Evolutionary conservation across 345 rosid genomes (phyloP).

Genomic region (Anacardium occidentale): DNA sequence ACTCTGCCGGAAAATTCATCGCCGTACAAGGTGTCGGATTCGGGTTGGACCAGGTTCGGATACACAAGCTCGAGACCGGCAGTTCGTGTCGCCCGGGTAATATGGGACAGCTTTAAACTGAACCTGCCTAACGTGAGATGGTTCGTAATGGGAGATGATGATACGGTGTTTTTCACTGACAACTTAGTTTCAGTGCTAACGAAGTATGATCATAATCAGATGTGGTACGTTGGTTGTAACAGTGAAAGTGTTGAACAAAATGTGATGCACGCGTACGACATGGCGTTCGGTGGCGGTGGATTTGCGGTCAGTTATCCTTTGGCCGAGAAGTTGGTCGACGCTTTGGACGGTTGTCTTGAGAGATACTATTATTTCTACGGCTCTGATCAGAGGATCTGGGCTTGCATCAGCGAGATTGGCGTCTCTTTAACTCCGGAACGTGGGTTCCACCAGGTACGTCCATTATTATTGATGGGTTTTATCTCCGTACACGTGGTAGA

Average conservation of each 20-base stretch:
- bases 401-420: constrained; percentile 73
- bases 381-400: constrained; percentile 77
- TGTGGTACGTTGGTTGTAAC: constrained; percentile 78
- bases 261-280: constrained; percentile 60
- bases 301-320: constrained; percentile 70
- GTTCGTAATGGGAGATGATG: constrained; percentile 98
- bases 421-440: constrained; percentile 58
- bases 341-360: constrained; percentile 67
- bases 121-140: constrained; percentile 57
- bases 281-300: constrained; percentile 97
- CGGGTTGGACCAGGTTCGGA: constrained; percentile 55
- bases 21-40: constrained; percentile 48
- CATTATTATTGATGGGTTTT: background rate
- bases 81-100: constrained; percentile 70
- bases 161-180: constrained; percentile 63
- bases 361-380: constrained; percentile 73
- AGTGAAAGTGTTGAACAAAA: constrained; percentile 85
- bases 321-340: constrained; percentile 50
- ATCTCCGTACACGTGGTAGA: constrained; percentile 22
- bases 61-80: constrained; percentile 65
- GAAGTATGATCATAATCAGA: constrained; percentile 65
- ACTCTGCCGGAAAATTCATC: constrained; percentile 5
- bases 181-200: constrained; percentile 63
- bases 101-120: constrained; percentile 55
- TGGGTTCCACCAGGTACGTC: constrained; percentile 86